These are phyloP conservation scores for Lanmaoa pseudosensibilis DNA, from an alignment of 768 basidiomycete species.

Conservation along the genomic window DNA sequence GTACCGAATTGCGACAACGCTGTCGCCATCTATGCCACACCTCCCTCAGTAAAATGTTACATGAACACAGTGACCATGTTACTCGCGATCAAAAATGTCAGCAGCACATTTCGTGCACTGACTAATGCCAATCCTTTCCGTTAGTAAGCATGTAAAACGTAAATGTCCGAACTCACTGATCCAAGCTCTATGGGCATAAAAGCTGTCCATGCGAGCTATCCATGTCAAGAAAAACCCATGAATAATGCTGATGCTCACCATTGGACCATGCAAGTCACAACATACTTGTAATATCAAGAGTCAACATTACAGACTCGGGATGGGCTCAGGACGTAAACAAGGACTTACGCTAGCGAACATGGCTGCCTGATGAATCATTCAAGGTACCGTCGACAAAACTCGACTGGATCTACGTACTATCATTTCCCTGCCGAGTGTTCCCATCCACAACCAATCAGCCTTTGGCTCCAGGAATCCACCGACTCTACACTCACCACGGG, in stretches of 20 bases:
- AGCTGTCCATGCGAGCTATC: neutral
- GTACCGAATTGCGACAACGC: conserved; percentile 7
- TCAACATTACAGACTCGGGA: neutral
- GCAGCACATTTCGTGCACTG: neutral
- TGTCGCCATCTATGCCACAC: neutral
- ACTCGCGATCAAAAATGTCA: conserved; percentile 13
- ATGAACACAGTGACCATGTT: neutral
- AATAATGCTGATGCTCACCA: neutral
- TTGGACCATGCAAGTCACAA: conserved; percentile 7
- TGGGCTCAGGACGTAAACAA: too few species aligned
- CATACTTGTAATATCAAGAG: neutral
- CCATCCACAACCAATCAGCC: neutral
- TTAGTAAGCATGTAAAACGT: neutral
- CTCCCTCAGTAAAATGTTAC: neutral
- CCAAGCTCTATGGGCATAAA: conserved; percentile 15
- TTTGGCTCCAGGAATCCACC: neutral
- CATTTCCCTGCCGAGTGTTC: neutral
- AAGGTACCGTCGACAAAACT: neutral
- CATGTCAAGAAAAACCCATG: neutral
- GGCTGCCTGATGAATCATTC: neutral
- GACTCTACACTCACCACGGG: conserved; percentile 1
- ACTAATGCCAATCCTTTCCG: neutral
- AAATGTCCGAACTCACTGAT: conserved; percentile 3
- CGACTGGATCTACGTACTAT: neutral
- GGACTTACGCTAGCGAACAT: conserved; percentile 1